Evolutionary conservation across 257 asterid genomes (phyloP).

Genomic region (Plectranthus barbatus): DNA sequence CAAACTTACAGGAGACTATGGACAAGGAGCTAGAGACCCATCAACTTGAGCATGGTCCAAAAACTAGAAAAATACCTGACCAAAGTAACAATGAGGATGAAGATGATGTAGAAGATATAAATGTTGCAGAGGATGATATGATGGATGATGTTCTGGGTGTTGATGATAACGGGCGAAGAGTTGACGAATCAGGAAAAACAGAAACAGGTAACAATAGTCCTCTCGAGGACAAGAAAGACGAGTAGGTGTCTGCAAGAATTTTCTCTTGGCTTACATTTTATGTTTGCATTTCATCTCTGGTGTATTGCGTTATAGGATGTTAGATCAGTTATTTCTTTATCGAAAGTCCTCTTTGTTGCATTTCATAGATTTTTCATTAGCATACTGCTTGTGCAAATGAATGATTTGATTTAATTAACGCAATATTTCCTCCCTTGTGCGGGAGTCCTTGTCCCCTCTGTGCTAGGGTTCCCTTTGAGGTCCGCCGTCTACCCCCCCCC

Average conservation of each 20-base stretch:
- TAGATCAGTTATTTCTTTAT: too few relatives aligned
- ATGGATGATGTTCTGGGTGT: constrained; percentile 83
- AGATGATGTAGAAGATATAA: constrained; percentile 91
- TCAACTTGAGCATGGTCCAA: constrained; percentile 93
- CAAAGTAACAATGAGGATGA: constrained; percentile 73
- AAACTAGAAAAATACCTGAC: constrained; percentile 71
- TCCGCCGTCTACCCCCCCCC: too few relatives aligned
- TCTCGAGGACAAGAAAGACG: constrained; percentile 39
- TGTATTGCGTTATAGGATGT: too few relatives aligned
- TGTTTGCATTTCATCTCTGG: not conserved
- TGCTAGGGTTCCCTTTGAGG: too few relatives aligned
- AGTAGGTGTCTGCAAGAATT: constrained; percentile 19
- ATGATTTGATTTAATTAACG: too few relatives aligned
- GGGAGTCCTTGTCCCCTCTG: too few relatives aligned
- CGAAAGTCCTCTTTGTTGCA: too few relatives aligned
- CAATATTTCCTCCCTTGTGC: too few relatives aligned
- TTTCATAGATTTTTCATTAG: too few relatives aligned
- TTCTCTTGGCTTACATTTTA: not conserved
- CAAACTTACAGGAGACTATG: constrained; percentile 94
- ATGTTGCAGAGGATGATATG: constrained; percentile 85
- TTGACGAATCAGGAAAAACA: constrained; percentile 45
- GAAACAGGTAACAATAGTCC: constrained; percentile 49
- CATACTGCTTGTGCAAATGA: too few relatives aligned
- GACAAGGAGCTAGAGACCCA: constrained; percentile 98
- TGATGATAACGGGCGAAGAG: constrained; percentile 54